Evolutionary conservation across 352 stramenopile species (phyloP).

Genomic region (Proteromonas lacertae): DNA sequence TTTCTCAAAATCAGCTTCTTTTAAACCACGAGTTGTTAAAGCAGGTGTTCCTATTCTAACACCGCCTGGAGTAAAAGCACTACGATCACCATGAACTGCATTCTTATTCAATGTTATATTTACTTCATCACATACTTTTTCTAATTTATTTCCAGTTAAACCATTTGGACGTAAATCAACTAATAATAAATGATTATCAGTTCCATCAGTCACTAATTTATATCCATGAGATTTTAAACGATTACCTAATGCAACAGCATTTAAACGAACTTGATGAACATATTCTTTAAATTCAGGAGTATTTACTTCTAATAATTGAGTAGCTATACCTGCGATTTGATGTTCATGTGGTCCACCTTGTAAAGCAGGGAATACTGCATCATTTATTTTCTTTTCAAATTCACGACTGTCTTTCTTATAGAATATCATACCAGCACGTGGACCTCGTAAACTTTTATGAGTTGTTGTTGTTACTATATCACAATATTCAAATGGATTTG

Average conservation of each 20-base stretch:
- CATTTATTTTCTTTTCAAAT: conserved; percentile 43
- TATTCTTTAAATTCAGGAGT: conserved; percentile 60
- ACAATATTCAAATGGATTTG: conserved; percentile 77
- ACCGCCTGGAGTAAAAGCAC: conserved; percentile 63
- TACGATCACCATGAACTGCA: conserved; percentile 78
- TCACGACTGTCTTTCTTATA: conserved; percentile 81
- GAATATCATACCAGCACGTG: conserved; percentile 93
- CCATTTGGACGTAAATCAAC: conserved; percentile 71
- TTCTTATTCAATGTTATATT: conserved; percentile 98
- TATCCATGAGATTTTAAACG: conserved; percentile 62
- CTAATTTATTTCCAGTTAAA: conserved; percentile 78
- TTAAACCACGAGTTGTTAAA: conserved; percentile 77
- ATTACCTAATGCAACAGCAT: conserved; percentile 56
- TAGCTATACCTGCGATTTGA: conserved; percentile 83
- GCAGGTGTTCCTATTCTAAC: conserved; percentile 78
- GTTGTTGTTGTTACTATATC: conserved; percentile 97
- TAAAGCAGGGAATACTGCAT: conserved; percentile 83
- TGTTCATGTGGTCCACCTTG: conserved; percentile 85
- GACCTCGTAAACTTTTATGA: conserved; percentile 89
- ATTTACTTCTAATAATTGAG: conserved; percentile 72
- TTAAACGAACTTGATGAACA: conserved; percentile 54
- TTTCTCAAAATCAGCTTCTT: conserved; percentile 15
- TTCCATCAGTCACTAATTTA: conserved; percentile 74
- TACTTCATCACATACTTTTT: conserved; percentile 75
- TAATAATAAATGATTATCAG: conserved; percentile 93